These are phyloP conservation scores for Ogataea pilisensis DNA, from an alignment of 805 yeast species.

Conservation along the genomic window DNA sequence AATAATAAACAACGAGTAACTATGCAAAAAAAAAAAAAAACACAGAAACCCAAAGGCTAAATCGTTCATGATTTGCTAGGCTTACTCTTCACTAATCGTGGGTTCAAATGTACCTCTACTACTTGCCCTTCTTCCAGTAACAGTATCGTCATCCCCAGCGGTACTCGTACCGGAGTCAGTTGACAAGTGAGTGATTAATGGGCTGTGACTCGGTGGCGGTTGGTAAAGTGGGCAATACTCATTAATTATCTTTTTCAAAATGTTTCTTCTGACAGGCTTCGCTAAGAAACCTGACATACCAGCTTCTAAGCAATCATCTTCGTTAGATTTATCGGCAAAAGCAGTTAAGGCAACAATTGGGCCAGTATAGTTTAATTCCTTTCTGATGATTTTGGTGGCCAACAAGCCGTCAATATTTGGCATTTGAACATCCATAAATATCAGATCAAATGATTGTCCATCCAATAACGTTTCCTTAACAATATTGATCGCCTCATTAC, in stretches of 20 bases:
- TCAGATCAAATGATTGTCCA: constrained; percentile 53
- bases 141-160: not conserved
- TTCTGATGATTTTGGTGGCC: constrained; percentile 73
- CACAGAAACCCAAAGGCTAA: too few species aligned
- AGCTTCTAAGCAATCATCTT: constrained; percentile 75
- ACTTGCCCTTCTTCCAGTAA: constrained; percentile 1
- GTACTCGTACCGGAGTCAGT: not conserved
- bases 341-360: constrained; percentile 96
- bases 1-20: too few species aligned
- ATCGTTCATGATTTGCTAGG: too few species aligned
- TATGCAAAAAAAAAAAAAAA: too few species aligned
- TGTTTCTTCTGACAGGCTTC: constrained; percentile 77
- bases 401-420: constrained; percentile 86
- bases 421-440: constrained; percentile 98
- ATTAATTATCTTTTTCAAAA: constrained; percentile 53
- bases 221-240: constrained; percentile 35
- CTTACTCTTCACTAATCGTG: constrained; percentile 14
- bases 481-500: constrained; percentile 77
- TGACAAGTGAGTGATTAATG: not conserved
- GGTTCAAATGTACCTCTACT: constrained; percentile 5
- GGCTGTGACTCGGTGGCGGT: not conserved
- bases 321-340: constrained; percentile 89
- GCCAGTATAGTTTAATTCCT: constrained; percentile 50
- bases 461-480: constrained; percentile 46
- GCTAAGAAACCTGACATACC: constrained; percentile 93